Base-by-base conservation (phyloP, 768 basidiomycete genomes). In the Naganishia vishniacii region DNA sequence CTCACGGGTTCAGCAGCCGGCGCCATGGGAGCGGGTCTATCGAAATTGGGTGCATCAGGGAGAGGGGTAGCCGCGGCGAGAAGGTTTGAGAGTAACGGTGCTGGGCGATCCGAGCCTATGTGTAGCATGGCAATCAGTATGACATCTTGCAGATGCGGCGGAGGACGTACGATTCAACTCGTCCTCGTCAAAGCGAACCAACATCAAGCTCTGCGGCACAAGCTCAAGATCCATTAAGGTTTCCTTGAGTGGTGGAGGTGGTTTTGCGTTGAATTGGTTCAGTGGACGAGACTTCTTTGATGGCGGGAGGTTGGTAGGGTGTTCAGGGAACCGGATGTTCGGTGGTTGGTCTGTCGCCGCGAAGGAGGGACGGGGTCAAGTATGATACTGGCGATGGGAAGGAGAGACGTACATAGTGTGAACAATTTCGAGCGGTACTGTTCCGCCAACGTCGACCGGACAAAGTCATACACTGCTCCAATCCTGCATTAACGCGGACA, bases 161-260 rank as follows among this genome's bases (percentile, higher is more conserved):
- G 23, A 7, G 0, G 11, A 70, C 75, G 65, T 48, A 76, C 74
- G 70, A 64, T 77, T 77, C 73, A 75, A 66, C 13, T 61, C 69
- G 12, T 75, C 75, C 25, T 75, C 75, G 23, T 71, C 71, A 66
- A 72, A 77, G 41, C 65, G 62, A 9, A 77, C 67, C 64, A 74
- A 47, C 65, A 77, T 47, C 23, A 77, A 70, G 67, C 71, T 72
- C 69, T 77, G 75, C 4, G 75, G 75, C 7, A 77, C 75, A 23
- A 77, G 51, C 8, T 74, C 72, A 41, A 77, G 51, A 34, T 74
- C 73, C 29, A 65, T 64, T 48, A 77, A 61, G 2, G 67, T 71
- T 65, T 72, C 69, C 32, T 65, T 60, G 9, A 61, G 48, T 5
- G 64, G 48, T 9, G 37, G 34, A 1, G 67, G 56, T 37, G 66